Conservation (phyloP, 164 flowering plant genomes). For the Piper betle region DNA sequence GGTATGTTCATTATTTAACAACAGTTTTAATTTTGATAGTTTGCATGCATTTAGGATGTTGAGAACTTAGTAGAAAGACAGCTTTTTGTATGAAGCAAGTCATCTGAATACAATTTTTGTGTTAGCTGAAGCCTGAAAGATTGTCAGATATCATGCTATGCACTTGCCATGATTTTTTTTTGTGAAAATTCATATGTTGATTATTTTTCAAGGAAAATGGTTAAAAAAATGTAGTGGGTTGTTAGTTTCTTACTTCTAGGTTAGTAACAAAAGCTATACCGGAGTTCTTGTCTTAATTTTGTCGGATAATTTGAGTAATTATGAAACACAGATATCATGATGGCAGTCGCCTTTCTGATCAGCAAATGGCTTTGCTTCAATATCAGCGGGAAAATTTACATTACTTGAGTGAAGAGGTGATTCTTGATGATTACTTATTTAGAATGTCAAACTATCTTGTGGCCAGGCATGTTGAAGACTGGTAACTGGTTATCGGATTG, state of each 20-base stretch:
- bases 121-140: too few species aligned
- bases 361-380: conserved; percentile 97
- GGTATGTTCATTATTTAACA: conserved; percentile 24
- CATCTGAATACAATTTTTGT: too few species aligned
- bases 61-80: too few species aligned
- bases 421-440: not conserved
- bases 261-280: too few species aligned
- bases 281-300: not conserved
- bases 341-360: conserved; percentile 92
- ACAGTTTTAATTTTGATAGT: not conserved
- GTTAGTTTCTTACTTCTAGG: too few species aligned
- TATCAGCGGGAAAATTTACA: conserved; percentile 96
- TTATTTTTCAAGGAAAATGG: too few species aligned
- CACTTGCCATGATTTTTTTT: too few species aligned
- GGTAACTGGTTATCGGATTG: not conserved
- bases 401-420: conserved; percentile 94
- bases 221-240: too few species aligned
- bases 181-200: too few species aligned
- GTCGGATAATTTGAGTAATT: not conserved
- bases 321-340: conserved; percentile 62
- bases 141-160: too few species aligned
- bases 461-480: not conserved
- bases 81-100: too few species aligned
- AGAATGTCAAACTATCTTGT: not conserved
- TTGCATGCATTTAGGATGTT: not conserved